Conservation (phyloP, 345 rosid genomes). For the Bretschneidera sinensis region DNA sequence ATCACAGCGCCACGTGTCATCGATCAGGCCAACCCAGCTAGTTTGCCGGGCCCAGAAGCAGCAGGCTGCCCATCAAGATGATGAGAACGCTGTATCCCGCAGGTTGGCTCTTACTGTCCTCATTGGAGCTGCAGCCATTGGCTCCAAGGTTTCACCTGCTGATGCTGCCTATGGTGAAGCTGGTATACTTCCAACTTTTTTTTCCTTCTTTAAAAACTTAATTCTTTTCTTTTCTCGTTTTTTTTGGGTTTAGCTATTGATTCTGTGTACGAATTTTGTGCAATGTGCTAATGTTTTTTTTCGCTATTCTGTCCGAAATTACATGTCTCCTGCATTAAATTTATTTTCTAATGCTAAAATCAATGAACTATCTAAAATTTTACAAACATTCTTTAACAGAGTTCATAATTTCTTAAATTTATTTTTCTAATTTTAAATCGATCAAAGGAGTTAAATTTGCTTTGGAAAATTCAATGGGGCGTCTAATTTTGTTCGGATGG, state of each 20-base stretch:
- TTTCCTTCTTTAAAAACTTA: neutral
- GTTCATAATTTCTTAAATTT: too few species aligned
- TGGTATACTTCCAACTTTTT: slow-evolving; percentile 30
- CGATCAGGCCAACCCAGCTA: slow-evolving; percentile 44
- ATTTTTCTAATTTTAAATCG: too few species aligned
- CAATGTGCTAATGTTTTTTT: too few species aligned
- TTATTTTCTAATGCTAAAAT: too few species aligned
- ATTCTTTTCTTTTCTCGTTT: neutral
- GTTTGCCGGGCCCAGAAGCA: slow-evolving; percentile 72
- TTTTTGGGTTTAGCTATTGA: neutral
- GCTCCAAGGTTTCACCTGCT: slow-evolving; percentile 85
- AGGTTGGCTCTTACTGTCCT: slow-evolving; percentile 78
- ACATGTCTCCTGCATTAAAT: too few species aligned
- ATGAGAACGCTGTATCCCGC: slow-evolving; percentile 44
- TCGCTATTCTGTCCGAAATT: too few species aligned
- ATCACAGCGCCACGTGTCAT: slow-evolving; percentile 34
- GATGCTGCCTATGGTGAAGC: slow-evolving; percentile 97
- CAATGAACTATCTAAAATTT: too few species aligned
- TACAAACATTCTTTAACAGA: too few species aligned
- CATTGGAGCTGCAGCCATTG: slow-evolving; percentile 72
- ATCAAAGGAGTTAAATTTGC: too few species aligned
- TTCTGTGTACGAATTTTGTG: too few species aligned
- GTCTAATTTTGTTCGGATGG: too few species aligned
- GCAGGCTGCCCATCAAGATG: slow-evolving; percentile 30
- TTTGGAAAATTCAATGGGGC: too few species aligned